phyloP scores from a whole-genome alignment of 164 flowering plant genomes.

The Nymphaea thermarum region DNA sequence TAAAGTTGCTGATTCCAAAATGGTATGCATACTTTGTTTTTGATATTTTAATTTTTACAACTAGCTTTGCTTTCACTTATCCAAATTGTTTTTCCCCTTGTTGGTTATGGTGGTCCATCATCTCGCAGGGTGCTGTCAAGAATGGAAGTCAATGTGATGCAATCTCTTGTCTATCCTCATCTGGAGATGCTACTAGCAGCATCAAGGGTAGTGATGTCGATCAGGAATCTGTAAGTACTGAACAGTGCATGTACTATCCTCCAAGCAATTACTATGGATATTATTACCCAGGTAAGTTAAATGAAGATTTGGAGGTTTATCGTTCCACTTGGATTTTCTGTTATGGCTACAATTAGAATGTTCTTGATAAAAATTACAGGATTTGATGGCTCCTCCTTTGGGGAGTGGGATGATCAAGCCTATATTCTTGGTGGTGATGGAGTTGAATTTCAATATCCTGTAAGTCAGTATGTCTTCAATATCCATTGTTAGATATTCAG shows the following conservation, averaged over 20 bases:
- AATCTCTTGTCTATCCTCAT: slow-evolving; percentile 28
- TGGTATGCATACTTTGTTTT: slow-evolving; percentile 11
- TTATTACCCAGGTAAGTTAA: slow-evolving; percentile 38
- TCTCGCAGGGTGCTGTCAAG: slow-evolving; percentile 17
- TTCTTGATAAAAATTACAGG: slow-evolving; percentile 18
- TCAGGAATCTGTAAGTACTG: slow-evolving; percentile 19
- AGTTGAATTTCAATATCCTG: slow-evolving; percentile 37
- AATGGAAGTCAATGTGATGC: slow-evolving; percentile 31
- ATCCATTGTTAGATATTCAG: too few relatives aligned
- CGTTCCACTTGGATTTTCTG: background rate
- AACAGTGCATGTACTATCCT: slow-evolving; percentile 24
- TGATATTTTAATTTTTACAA: too few relatives aligned
- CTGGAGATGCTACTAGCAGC: slow-evolving; percentile 28
- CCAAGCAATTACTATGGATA: slow-evolving; percentile 27
- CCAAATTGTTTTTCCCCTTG: background rate
- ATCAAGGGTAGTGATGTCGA: slow-evolving; percentile 25
- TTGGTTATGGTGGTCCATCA: background rate
- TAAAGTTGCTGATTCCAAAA: slow-evolving; percentile 11
- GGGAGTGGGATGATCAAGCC: slow-evolving; percentile 30
- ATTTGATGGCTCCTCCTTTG: slow-evolving; percentile 24
- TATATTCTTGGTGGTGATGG: slow-evolving; percentile 25
- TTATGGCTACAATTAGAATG: background rate
- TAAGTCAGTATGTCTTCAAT: slow-evolving; percentile 10
- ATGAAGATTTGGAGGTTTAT: background rate
- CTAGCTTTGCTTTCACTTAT: background rate